Conservation (phyloP, 768 basidiomycete species). For the Dendrothele bispora region DNA sequence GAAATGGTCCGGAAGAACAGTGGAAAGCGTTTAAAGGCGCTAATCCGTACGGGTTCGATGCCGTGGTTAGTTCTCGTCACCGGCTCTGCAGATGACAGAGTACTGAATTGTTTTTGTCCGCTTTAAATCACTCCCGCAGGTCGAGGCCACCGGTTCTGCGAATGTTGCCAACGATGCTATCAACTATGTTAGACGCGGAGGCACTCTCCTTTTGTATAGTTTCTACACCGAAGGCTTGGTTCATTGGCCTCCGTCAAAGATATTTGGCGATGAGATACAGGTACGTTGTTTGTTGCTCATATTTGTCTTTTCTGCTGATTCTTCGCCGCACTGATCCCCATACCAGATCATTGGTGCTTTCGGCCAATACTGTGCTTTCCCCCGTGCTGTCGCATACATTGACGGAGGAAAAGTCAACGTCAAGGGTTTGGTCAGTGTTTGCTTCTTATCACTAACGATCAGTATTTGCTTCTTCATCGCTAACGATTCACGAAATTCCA, state of each 20-base stretch:
- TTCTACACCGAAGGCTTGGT: conserved; percentile 86
- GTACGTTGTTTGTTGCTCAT: not conserved
- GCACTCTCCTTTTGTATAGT: conserved; percentile 85
- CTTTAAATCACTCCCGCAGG: too few relatives aligned
- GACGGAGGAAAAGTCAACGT: conserved; percentile 82
- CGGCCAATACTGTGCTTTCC: conserved; percentile 87
- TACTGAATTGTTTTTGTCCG: conserved; percentile 78
- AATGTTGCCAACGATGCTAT: too few relatives aligned
- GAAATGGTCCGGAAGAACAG: conserved; percentile 58
- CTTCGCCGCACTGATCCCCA: not conserved
- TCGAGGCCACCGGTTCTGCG: too few relatives aligned
- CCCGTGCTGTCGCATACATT: conserved; percentile 84
- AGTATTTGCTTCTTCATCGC: too few relatives aligned
- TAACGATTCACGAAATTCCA: too few relatives aligned
- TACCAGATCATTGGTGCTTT: conserved; percentile 89
- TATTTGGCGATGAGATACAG: conserved; percentile 40
- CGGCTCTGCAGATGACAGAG: conserved; percentile 80
- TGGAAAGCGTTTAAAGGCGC: conserved; percentile 67
- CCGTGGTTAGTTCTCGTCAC: conserved; percentile 75
- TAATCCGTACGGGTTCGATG: conserved; percentile 69
- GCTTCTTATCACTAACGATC: too few relatives aligned
- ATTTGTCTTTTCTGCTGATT: not conserved
- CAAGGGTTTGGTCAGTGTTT: conserved; percentile 73
- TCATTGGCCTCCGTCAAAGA: conserved; percentile 84
- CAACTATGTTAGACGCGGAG: conserved; percentile 83